Evolutionary conservation across 768 basidiomycete genomes (phyloP), one percentile per base, ranked within the genome.

Genomic region (Macrolepiota dolichaula): DNA sequence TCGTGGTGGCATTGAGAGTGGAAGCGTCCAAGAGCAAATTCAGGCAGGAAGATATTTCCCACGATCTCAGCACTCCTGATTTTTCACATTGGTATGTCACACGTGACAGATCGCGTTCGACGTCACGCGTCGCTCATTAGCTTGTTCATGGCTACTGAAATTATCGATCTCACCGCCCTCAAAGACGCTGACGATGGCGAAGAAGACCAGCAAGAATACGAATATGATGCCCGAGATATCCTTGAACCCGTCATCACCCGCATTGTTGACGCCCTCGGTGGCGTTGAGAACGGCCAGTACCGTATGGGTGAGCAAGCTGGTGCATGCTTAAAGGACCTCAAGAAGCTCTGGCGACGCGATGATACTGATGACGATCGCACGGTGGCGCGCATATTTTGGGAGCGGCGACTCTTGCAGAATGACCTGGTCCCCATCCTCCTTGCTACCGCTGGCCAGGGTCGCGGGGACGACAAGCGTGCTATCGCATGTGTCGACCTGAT

Each of bases 291-390:
- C 17, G 82, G 79, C 22, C 72, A 69, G 4, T 94, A 94, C 73
- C 78, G 86, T 46, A 83, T 93, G 68, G 92, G 92, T 46, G 92
- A 94, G 76, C 86, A 92, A 63, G 86, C 81, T n/a, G 77, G 78
- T 62, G 90, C 90, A 1, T 96, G 94, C 73, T 72, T 99, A 66
- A 92, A 92, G 67, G 97, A 98, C 72, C 79, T 99, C 62, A 98
- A 98, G 77, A 92, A 88, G 66, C 82, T 96, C 52, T 98, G 96
- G 97, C 77, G 96, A 55, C 91, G 93, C 72, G 97, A 99, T 73
- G 97, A 98, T 68, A 89, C 88, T 0, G 97, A 99, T 73, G 96
- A 98, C 71, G 95, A 96, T 70, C 85, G 97, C 17, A 98, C 95
- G 0, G 91, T 98, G 1, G 94, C 96, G 3, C 87, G 95, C 46